These are phyloP conservation scores for Diaporthe caulivora DNA, from an alignment of 2,329 filamentous ascomycete species.

Conservation along the genomic window DNA sequence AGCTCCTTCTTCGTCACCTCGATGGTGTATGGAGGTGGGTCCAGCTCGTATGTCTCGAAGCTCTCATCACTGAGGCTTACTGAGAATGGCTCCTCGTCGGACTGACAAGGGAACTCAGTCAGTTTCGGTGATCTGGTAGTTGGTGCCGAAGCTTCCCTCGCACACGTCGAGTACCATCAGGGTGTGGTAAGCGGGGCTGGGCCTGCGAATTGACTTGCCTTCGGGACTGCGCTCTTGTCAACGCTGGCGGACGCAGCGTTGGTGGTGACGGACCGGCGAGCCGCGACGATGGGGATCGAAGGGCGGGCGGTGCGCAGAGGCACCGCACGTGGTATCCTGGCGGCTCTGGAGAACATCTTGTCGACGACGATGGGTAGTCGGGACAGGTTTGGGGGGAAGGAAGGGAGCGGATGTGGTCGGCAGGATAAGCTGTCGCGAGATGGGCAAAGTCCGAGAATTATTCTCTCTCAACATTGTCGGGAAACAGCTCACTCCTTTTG, in stretches of 20 bases:
- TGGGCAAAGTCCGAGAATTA: constrained; percentile 38
- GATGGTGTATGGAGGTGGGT: constrained; percentile 93
- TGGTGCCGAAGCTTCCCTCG: background rate
- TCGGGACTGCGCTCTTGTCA: constrained; percentile 76
- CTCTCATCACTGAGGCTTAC: constrained; percentile 96
- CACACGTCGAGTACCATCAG: background rate
- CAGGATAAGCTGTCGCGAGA: constrained; percentile 28
- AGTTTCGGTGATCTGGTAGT: constrained; percentile 40
- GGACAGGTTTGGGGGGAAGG: constrained; percentile 28
- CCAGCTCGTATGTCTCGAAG: constrained; percentile 99
- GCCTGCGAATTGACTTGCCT: constrained; percentile 51
- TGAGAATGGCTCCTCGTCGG: constrained; percentile 93
- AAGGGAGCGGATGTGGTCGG: constrained; percentile 28
- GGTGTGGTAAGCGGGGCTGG: constrained; percentile 29
- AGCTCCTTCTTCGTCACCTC: constrained; percentile 97
- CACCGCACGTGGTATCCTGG: constrained; percentile 72
- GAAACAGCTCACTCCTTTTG: constrained; percentile 35
- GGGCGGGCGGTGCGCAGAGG: constrained; percentile 66
- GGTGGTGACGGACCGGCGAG: constrained; percentile 87
- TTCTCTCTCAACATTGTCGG: constrained; percentile 42
- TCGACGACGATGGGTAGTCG: constrained; percentile 33
- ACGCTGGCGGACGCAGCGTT: constrained; percentile 93
- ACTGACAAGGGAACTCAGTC: constrained; percentile 64
- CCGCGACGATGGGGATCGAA: constrained; percentile 58
- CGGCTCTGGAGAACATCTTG: constrained; percentile 78